Evolutionary conservation across 1,284 basidiomycete species (phyloP), one percentile per base, ranked within the genome.

Genomic region (Ganoderma sp.): DNA sequence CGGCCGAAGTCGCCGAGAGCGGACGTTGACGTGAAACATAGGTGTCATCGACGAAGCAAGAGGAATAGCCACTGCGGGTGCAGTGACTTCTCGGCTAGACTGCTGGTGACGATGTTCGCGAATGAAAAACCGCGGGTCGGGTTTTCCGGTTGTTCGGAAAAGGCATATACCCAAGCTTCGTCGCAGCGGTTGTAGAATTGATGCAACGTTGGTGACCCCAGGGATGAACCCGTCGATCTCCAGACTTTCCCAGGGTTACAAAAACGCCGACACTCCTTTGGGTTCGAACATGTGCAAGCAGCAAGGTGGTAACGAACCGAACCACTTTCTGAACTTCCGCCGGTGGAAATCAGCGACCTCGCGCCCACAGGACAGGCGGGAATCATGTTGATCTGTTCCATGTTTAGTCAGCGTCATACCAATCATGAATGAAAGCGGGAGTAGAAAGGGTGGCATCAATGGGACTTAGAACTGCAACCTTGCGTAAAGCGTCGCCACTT

Each of bases 231-330:
- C 10, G 57, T 62, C 60, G 60, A 62, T 62, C 25, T 10, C 9
- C 15, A 22, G 32, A 50, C 28, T 62, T 67, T 67, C 66, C 56
- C 66, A 67, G 61, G 59, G 22, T 41, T 17, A 19, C 42, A 63
- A 45, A 63, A 62, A 57, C 56, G 61, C 66, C 66, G 66, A 63
- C n/a, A 57, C 54, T 50, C 54, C 66, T 50, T 66, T 63, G 56
- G 42, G 41, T 34, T n/a, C 14, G 60, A 54, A 41, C 66, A 67
- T 63, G 66, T 43, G 50, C 61, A 67, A 22, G 25, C 43, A 52
- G 65, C 39, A 60, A 66, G 60, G 65, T 57, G 42, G 42, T 50
- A 42, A 57, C 65, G 54, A 45, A 54, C 32, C 48, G 50, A 34
- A 25, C 57, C 15, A 39, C 37, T 19, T 60, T 22, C 56, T 58